Evolutionary conservation across 1,139 yeast genomes (phyloP), one percentile per base, ranked within the genome.

Genomic region (Hyphopichia burtonii): DNA sequence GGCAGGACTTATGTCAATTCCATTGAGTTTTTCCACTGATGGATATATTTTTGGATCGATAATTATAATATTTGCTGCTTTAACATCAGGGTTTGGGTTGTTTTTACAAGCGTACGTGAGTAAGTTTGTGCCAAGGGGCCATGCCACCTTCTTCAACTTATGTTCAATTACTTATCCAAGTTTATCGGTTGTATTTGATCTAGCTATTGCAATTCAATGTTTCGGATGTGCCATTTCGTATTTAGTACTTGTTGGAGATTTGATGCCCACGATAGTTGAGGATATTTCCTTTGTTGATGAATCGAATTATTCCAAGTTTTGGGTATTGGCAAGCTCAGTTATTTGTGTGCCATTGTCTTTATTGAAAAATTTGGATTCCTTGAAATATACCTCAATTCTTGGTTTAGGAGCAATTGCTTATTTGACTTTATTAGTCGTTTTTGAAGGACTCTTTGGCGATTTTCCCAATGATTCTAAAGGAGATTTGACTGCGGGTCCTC

Each of bases 1-100:
- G 3, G 96, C 99, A 0, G 99, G 99, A 0, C 77, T 93, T 51
- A 76, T 93, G 43, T 96, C 97, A 14, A 84, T 94, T 71, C 98
- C 99, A 1, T 84, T 78, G 55, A 96, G 97, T 0, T 85, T 87
- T 61, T 74, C 82, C 42, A 81, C 91, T n/a, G 95, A 91, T 58
- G 96, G 97, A 2, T 61, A 90, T 2, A 51, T 83, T 1, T 65
- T 84, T 28, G 99, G 98, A 0, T 57, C 80, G 0, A 43, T 77
- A 10, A 75, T 90, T 39, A 77, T 90, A 12, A 18, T 83, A 1
- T 46, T 88, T 12, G 95, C 96, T 0, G 97, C 94, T 0, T 27
- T 78, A 2, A 79, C 96, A 0, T 83, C 96, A 2, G 88, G 87
- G 0, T 78, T 76, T 53, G 99, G 99, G 0, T 69, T 93, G 34